Evolutionary conservation across 805 yeast genomes (phyloP).

Genomic region (Metschnikowia cerradonensis): DNA sequence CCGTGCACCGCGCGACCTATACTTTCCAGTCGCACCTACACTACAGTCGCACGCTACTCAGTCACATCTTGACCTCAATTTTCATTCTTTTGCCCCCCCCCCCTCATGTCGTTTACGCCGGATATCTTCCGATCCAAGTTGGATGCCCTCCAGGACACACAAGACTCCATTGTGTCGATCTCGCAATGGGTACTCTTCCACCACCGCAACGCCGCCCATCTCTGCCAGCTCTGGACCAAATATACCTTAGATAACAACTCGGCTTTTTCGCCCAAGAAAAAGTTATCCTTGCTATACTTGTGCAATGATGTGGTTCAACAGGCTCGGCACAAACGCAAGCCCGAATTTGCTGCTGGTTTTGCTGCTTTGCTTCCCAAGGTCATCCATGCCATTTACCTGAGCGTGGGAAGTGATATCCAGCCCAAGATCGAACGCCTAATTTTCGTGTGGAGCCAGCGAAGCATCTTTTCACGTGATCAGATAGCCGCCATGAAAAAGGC

Average conservation of each 20-base stretch:
- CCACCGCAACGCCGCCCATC: slow-evolving; percentile 50
- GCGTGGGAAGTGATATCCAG: slow-evolving; percentile 34
- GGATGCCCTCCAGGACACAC: slow-evolving; percentile 51
- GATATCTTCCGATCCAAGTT: slow-evolving; percentile 48
- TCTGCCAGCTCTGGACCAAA: slow-evolving; percentile 52
- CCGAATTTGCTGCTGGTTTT: slow-evolving; percentile 58
- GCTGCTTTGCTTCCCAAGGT: slow-evolving; percentile 44
- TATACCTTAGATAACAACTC: slow-evolving; percentile 21
- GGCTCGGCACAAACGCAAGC: slow-evolving; percentile 57
- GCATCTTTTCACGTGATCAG: slow-evolving; percentile 34
- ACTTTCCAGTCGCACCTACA: too few species aligned
- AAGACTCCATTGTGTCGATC: slow-evolving; percentile 68
- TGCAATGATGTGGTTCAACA: slow-evolving; percentile 83
- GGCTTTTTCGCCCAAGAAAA: slow-evolving; percentile 25
- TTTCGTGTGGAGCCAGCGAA: slow-evolving; percentile 55
- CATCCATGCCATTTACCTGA: slow-evolving; percentile 28
- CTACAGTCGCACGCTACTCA: background rate
- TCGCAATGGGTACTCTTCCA: slow-evolving; percentile 74
- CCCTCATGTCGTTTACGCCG: slow-evolving; percentile 47
- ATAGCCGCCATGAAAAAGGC: slow-evolving; percentile 27
- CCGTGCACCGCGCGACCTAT: slow-evolving; percentile 2
- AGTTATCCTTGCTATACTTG: slow-evolving; percentile 59
- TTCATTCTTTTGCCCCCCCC: background rate
- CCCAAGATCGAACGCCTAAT: slow-evolving; percentile 50
- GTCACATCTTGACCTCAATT: background rate